Evolutionary conservation across 192 early-diverging fungal species (phyloP).

Genomic region (Rhizophagus prolifer): DNA sequence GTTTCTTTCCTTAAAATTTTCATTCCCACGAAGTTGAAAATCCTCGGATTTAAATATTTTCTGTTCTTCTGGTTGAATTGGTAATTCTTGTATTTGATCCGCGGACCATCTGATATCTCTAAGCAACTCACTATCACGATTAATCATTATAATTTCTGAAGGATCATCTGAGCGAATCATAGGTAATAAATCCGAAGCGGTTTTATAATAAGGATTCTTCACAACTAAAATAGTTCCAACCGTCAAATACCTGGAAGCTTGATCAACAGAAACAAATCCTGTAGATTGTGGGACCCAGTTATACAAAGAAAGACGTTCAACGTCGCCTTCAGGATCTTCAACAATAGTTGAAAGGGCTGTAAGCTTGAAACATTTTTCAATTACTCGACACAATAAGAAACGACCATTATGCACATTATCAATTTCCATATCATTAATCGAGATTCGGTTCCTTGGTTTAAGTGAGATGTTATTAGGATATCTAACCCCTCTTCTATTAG

Average conservation of each 20-base stretch:
- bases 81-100: too few species aligned
- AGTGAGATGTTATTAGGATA: not conserved
- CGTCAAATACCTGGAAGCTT: not conserved
- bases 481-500: not conserved
- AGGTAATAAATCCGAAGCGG: not conserved
- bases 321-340: not conserved
- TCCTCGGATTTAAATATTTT: not conserved
- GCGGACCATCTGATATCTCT: not conserved
- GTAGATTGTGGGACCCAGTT: not conserved
- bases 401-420: not conserved
- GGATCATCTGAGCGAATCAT: constrained; percentile 1
- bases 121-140: not conserved
- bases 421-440: not conserved
- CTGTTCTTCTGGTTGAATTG: too few species aligned
- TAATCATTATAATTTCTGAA: not conserved
- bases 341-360: not conserved
- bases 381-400: not conserved
- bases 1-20: constrained; percentile 68
- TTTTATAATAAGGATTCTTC: not conserved
- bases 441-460: not conserved
- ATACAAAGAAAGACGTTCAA: not conserved
- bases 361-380: not conserved
- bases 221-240: not conserved
- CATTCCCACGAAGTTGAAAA: constrained; percentile 56
- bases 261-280: not conserved